phyloP scores from a whole-genome alignment of 495 filamentous ascomycete species.

The Hypoxylon fragiforme region DNA sequence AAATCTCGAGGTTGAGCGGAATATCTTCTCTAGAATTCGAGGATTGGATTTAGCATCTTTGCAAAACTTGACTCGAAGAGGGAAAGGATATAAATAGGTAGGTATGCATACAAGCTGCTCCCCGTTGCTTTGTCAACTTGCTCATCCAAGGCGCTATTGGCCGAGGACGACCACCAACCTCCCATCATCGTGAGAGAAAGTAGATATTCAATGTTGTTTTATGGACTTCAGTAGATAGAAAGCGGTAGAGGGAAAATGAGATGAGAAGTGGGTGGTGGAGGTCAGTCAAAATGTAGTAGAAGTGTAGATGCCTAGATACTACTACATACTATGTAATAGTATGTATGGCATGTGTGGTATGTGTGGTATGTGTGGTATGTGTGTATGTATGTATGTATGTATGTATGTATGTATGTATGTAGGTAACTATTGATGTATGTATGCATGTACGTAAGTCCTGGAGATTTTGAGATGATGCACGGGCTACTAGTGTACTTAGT shows the following conservation, averaged over 20 bases:
- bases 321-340: not conserved
- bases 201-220: no score
- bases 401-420: not conserved
- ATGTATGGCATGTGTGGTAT: no score
- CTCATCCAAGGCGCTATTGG: slow-evolving; percentile 84
- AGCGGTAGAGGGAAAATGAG: slow-evolving; percentile 10
- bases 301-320: not conserved
- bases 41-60: slow-evolving; percentile 26
- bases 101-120: slow-evolving; percentile 81
- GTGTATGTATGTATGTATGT: not conserved
- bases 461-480: no score
- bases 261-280: not conserved
- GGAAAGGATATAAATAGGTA: no score
- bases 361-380: no score
- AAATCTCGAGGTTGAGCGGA: slow-evolving; percentile 94
- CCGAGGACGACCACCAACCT: slow-evolving; percentile 86
- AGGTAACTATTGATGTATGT: not conserved
- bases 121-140: slow-evolving; percentile 94
- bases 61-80: not conserved
- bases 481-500: no score
- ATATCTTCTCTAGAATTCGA: slow-evolving; percentile 79
- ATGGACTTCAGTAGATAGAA: no score
- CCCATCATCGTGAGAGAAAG: slow-evolving; percentile 58
- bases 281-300: not conserved
- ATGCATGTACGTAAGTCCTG: not conserved